A percentile compares a stretch with the other conserved stretches of the same genome.
Conservation (phyloP, 2,329 filamentous ascomycete genomes). For the Hortaea sp. region DNA sequence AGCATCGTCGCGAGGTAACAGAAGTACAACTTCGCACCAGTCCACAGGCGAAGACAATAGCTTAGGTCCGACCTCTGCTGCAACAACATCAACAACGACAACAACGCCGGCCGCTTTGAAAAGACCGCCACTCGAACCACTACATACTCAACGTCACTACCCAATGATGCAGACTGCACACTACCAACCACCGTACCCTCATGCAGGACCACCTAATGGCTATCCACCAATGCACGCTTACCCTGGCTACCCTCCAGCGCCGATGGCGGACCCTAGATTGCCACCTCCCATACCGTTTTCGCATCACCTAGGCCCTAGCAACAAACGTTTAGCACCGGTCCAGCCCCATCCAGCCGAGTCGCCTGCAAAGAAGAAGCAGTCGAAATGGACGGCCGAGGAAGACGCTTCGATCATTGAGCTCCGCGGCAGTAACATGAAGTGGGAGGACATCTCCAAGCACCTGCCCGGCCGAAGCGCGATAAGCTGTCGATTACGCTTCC, state of each 20-base stretch:
- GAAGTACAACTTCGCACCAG: constrained; percentile 28
- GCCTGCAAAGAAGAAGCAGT: constrained; percentile 87
- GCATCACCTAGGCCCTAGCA: constrained; percentile 34
- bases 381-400: constrained; percentile 92
- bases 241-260: constrained; percentile 17
- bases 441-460: constrained; percentile 93
- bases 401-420: constrained; percentile 90
- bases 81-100: constrained; percentile 14
- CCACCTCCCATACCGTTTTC: constrained; percentile 16
- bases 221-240: constrained; percentile 20
- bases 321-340: constrained; percentile 33
- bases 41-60: constrained; percentile 14
- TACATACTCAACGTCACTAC: constrained; percentile 5
- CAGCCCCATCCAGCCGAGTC: constrained; percentile 44
- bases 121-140: constrained; percentile 9
- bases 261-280: constrained; percentile 18
- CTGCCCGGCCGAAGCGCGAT: constrained; percentile 86
- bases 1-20: constrained; percentile 49
- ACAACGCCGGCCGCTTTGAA: constrained; percentile 14
- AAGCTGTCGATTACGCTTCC: constrained; percentile 88
- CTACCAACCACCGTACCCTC: constrained; percentile 13
- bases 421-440: constrained; percentile 87
- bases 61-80: constrained; percentile 9
- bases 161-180: constrained; percentile 21
- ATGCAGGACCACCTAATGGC: constrained; percentile 6